These are phyloP conservation scores for Rhododendron mucronatum DNA, from an alignment of 148 eudicot species.

Conservation along the genomic window DNA sequence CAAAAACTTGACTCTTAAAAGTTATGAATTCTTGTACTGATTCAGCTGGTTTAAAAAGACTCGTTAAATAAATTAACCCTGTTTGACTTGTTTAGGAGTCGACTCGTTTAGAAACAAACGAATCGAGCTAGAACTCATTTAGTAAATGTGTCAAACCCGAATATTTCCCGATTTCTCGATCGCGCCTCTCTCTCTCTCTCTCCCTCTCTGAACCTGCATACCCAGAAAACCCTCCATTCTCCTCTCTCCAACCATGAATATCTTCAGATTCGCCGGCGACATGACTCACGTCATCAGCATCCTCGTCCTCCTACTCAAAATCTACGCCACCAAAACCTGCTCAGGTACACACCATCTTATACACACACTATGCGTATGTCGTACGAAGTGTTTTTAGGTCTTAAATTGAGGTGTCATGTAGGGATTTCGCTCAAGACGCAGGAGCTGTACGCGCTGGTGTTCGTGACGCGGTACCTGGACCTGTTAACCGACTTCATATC, in stretches of 20 bases:
- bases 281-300: slow-evolving; percentile 75
- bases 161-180: not conserved
- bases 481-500: slow-evolving; percentile 73
- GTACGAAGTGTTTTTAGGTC: not conserved
- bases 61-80: too few species aligned
- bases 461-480: slow-evolving; percentile 79
- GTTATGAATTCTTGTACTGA: too few species aligned
- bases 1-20: too few species aligned
- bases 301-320: slow-evolving; percentile 72
- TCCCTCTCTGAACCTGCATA: not conserved
- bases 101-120: too few species aligned
- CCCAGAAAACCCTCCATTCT: not conserved
- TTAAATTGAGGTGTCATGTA: slow-evolving; percentile 13
- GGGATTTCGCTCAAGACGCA: slow-evolving; percentile 97
- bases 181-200: not conserved
- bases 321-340: slow-evolving; percentile 80
- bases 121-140: too few species aligned
- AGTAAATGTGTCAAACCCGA: too few species aligned
- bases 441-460: slow-evolving; percentile 78
- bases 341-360: slow-evolving; percentile 37
- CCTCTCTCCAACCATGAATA: slow-evolving; percentile 44
- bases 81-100: too few species aligned
- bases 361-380: too few species aligned
- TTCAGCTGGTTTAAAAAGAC: too few species aligned
- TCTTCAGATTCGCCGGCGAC: slow-evolving; percentile 78